Base-by-base conservation (phyloP, 2,329 filamentous ascomycete genomes). In the Cladophialophora bantiana region DNA sequence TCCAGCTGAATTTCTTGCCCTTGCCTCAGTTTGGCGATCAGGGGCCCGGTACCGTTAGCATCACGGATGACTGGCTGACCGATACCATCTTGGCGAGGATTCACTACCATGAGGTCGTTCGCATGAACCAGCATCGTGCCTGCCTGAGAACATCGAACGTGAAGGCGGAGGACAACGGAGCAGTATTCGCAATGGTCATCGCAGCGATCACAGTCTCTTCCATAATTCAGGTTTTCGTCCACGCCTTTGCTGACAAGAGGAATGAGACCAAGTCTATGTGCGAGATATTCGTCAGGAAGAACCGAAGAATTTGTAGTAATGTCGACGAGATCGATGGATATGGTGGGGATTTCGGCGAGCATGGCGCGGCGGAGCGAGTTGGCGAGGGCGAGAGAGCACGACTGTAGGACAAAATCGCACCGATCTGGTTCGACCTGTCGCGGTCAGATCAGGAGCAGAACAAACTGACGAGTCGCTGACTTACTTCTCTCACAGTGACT, bases 291-390 rank as follows among this genome's bases (percentile, higher is more conserved):
- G 80, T 99, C 94, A 68, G 94, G 92, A 13, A 98, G 88, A 4
- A 97, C 94, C n/a, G 94, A 96, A 65, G 91, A 96, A 83, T 99
- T 99, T 75, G 86, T 87, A 76, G 96, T 90, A 71, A 99, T 89
- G 79, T 98, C 93, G 70, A 98, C 94, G 13, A 97, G 87, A 76
- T 99, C 94, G 78, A 98, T 94, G 70, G 95, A 94, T 74, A 98
- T 89, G 31, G 93, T 97, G 10, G 94, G 94, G 67, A 99, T 91
- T 81, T 99, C 94, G 74, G 93, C 92, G 72, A 97, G 89, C 82
- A 98, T 94, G 66, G 93, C 86, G 76, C 94, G 92, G 69, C 94
- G 94, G 68, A 98, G 82, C 54, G 93, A 91, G 84, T 99, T 99
- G 74, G 94, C 94, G 74, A 97, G 93, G 70, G 93, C 87, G 66